phyloP scores from a whole-genome alignment of 805 yeast species.

The Trichomonascus vanleenenianus region DNA sequence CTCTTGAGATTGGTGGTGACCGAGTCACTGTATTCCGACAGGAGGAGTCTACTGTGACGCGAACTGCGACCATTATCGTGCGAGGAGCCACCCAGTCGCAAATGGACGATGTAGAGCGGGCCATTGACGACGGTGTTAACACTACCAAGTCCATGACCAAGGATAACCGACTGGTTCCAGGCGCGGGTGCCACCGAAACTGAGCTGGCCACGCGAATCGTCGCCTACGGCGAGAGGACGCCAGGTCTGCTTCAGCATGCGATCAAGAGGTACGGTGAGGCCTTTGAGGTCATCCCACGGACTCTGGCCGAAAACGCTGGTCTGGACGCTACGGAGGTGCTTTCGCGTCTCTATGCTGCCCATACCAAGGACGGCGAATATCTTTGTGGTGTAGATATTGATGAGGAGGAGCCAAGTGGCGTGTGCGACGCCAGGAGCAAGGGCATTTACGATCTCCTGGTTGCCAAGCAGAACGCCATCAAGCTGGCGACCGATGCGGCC shows the following conservation, averaged over 20 bases:
- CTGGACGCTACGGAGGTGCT: slow-evolving; percentile 83
- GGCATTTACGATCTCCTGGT: slow-evolving; percentile 74
- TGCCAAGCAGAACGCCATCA: slow-evolving; percentile 78
- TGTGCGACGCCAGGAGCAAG: slow-evolving; percentile 59
- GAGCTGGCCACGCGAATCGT: slow-evolving; percentile 76
- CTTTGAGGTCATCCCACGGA: slow-evolving; percentile 88
- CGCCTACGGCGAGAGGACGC: slow-evolving; percentile 84
- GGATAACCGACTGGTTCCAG: slow-evolving; percentile 77
- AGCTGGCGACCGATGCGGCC: slow-evolving; percentile 93
- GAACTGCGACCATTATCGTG: slow-evolving; percentile 86
- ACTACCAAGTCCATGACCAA: slow-evolving; percentile 83
- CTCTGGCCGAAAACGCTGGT: slow-evolving; percentile 91
- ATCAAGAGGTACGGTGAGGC: slow-evolving; percentile 92
- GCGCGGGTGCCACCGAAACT: slow-evolving; percentile 94
- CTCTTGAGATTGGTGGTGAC: slow-evolving; percentile 95
- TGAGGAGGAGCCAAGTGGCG: slow-evolving; percentile 41
- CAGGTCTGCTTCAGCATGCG: slow-evolving; percentile 88
- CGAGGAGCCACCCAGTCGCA: slow-evolving; percentile 95
- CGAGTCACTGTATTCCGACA: slow-evolving; percentile 92
- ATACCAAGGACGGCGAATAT: slow-evolving; percentile 42
- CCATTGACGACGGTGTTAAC: slow-evolving; percentile 94
- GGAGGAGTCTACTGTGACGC: slow-evolving; percentile 35
- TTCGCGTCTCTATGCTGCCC: slow-evolving; percentile 84
- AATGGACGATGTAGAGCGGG: slow-evolving; percentile 92
- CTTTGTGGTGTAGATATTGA: slow-evolving; percentile 69